Evolutionary conservation across 345 rosid genomes (phyloP).

Genomic region (thale cress (Arabidopsis thaliana)): TAIR10.1 NC_003071.7:15346001-15346500

Average conservation of each 20-base stretch:
- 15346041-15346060: too few relatives aligned
- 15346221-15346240: conserved; percentile 59
- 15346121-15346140: too few relatives aligned
- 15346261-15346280: not conserved
- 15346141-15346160: not conserved
- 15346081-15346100: too few relatives aligned
- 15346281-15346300: too few relatives aligned
- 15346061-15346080: too few relatives aligned
- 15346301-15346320: too few relatives aligned
- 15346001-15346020: too few relatives aligned
- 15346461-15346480: not conserved
- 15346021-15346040: too few relatives aligned
- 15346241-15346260: not conserved
- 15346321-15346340: conserved; percentile 75
- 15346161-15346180: conserved; percentile 85
- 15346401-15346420: conserved; percentile 91
- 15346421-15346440: conserved; percentile 81
- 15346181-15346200: conserved; percentile 87
- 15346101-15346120: too few relatives aligned
- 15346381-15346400: conserved; percentile 87
- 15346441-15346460: not conserved
- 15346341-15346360: conserved; percentile 81
- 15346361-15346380: conserved; percentile 84
- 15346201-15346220: conserved; percentile 92
- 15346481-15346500: not conserved